phyloP scores from a whole-genome alignment of 2,329 filamentous ascomycete genomes.

The Talaromyces marneffei region DNA sequence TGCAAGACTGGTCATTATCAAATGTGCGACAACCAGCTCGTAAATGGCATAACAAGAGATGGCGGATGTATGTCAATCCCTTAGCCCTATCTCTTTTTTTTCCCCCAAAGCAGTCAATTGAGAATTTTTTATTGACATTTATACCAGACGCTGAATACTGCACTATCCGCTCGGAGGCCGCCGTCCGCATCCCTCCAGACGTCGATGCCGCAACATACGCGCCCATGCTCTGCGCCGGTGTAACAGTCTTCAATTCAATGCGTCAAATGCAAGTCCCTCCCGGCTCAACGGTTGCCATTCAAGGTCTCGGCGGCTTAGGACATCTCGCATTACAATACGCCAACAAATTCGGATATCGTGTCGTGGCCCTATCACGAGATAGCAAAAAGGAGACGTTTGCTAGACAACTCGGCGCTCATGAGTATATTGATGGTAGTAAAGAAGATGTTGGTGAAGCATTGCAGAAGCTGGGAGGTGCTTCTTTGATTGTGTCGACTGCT shows the following conservation, averaged over 20 bases:
- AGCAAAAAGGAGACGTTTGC: constrained; percentile 26
- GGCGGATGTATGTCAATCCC: constrained; percentile 53
- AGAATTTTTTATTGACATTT: neutral
- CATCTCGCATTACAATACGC: constrained; percentile 67
- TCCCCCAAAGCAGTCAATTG: neutral
- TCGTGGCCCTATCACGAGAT: constrained; percentile 27
- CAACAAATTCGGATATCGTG: constrained; percentile 61
- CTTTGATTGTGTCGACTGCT: constrained; percentile 34
- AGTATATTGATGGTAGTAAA: constrained; percentile 54
- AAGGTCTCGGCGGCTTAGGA: constrained; percentile 64
- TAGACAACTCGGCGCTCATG: constrained; percentile 51
- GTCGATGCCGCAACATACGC: constrained; percentile 42
- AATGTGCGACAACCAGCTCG: constrained; percentile 56
- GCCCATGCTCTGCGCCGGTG: constrained; percentile 35
- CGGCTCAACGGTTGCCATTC: constrained; percentile 62
- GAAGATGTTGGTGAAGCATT: constrained; percentile 29
- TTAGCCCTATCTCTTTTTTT: neutral
- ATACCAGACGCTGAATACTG: constrained; percentile 35
- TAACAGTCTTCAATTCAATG: constrained; percentile 51
- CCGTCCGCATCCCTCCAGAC: constrained; percentile 43
- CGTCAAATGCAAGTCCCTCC: constrained; percentile 53
- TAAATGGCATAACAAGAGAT: constrained; percentile 62
- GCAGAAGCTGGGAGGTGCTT: constrained; percentile 33
- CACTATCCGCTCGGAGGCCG: constrained; percentile 33
- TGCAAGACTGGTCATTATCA: constrained; percentile 62